These are phyloP conservation scores for Fraxinus excelsior DNA, from an alignment of 257 asterid genomes.

Conservation along the genomic window DNA sequence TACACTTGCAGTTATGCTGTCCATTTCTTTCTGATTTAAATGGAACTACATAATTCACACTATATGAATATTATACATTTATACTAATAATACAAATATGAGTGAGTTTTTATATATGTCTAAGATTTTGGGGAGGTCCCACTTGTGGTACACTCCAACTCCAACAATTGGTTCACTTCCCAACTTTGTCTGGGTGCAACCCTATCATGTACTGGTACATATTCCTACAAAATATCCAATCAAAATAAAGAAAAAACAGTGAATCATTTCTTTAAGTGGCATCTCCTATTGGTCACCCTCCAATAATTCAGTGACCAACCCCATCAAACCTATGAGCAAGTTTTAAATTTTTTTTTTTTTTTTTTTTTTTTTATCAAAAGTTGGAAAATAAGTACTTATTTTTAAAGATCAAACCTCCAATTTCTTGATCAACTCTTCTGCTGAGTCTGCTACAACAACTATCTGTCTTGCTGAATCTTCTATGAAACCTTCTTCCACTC, in stretches of 20 bases:
- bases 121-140: slow-evolving; percentile 33
- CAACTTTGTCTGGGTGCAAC: slow-evolving; percentile 53
- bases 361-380: not conserved
- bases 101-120: not conserved
- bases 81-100: not conserved
- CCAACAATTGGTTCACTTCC: slow-evolving; percentile 46
- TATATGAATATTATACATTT: slow-evolving; percentile 2
- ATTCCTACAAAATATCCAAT: slow-evolving; percentile 42
- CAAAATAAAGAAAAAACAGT: not conserved
- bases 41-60: slow-evolving; percentile 23
- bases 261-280: slow-evolving; percentile 9
- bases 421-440: slow-evolving; percentile 51
- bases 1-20: slow-evolving; percentile 26
- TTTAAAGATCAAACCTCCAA: slow-evolving; percentile 39
- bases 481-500: slow-evolving; percentile 76
- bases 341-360: not conserved
- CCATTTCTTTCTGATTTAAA: slow-evolving; percentile 27
- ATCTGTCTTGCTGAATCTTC: slow-evolving; percentile 55
- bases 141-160: slow-evolving; percentile 34
- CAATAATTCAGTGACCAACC: slow-evolving; percentile 31
- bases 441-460: slow-evolving; percentile 49
- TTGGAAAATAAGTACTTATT: not conserved
- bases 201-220: slow-evolving; percentile 46
- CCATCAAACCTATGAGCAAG: not conserved
- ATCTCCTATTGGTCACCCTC: slow-evolving; percentile 16